Base-by-base conservation (phyloP, 331 rosid genomes). In the Rhamnella rubrinervis region DNA sequence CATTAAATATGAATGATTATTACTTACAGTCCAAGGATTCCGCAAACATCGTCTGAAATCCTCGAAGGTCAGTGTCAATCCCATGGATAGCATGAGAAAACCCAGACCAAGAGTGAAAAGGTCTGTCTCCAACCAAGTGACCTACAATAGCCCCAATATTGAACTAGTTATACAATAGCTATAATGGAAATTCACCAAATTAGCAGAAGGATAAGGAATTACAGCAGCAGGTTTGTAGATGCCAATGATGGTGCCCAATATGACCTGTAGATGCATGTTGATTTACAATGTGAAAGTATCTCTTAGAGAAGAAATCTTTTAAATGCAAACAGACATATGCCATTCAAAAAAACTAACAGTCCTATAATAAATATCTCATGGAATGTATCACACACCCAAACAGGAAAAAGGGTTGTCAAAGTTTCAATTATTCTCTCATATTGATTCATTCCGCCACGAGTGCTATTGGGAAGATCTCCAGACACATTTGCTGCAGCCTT, bases 81-180 rank as follows among this genome's bases (percentile, higher is more conserved):
- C 98, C 98, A 93, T 91, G 5, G 97, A 93, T 61, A 93, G 89
- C 97, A 93, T 93, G 62, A 93, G 98, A 78, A 93, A 88, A 66
- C 98, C 98, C 66, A 87, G 78, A 55, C 89, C 95, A 75, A 91
- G 74, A 20, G 97, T 91, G 73, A 93, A 93, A 51, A 93, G 88
- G 75, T 93, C 97, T 16, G 85, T 89, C 88, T 80, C 79, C 91
- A 93, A 76, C 98, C 98, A 91, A 60, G 95, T 89, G 69, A 93
- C 96, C 96, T 87, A 83, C 61, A 80, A 71, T 70, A 72, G 70
- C 52, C 81, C 71, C 44, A 70, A 74, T 37, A 53, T 63, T 20
- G 73, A 7, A 69, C 31, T 59, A 70, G 68, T 77, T 72, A 75
- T 71, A 62, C 71, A 62, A 75, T 46, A 74, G 64, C 56, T 63